These are phyloP conservation scores for Phoma herbarum DNA, from an alignment of 2,329 filamentous ascomycete species.

Conservation along the genomic window DNA sequence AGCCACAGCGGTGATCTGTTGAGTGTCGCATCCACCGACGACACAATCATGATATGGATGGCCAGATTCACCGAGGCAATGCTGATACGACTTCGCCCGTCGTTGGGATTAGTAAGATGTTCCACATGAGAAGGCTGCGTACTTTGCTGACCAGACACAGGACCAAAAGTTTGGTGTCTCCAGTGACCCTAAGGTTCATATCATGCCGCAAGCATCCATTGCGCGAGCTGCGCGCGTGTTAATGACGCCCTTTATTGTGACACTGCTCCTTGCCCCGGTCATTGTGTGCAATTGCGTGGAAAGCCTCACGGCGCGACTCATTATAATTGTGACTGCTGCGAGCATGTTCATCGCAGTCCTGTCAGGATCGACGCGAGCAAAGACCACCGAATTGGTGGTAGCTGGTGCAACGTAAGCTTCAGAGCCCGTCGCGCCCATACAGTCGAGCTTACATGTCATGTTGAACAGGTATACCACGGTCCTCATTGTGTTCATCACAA, in stretches of 20 bases:
- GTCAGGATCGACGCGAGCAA: background rate
- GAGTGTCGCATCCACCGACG: background rate
- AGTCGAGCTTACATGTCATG: background rate
- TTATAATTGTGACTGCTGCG: background rate
- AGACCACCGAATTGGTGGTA: background rate
- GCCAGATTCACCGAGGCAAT: background rate
- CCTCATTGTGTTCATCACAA: background rate
- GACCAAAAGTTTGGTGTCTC: background rate
- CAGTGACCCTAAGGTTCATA: background rate
- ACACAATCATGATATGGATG: background rate
- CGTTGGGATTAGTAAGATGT: background rate
- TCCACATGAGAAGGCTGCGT: too few relatives aligned
- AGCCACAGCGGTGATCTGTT: background rate
- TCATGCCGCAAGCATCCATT: background rate
- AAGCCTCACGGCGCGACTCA: background rate
- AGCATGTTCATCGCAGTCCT: background rate
- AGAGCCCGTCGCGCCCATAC: too few relatives aligned
- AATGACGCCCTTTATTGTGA: conserved; percentile 1
- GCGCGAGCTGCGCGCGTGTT: background rate
- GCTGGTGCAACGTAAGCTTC: background rate
- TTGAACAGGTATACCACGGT: background rate
- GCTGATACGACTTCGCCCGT: background rate
- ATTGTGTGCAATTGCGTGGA: background rate
- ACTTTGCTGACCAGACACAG: background rate
- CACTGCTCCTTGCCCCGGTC: background rate